Evolutionary conservation across 192 early-diverging fungal species (phyloP).

Genomic region (Obelidium mucronatum): DNA sequence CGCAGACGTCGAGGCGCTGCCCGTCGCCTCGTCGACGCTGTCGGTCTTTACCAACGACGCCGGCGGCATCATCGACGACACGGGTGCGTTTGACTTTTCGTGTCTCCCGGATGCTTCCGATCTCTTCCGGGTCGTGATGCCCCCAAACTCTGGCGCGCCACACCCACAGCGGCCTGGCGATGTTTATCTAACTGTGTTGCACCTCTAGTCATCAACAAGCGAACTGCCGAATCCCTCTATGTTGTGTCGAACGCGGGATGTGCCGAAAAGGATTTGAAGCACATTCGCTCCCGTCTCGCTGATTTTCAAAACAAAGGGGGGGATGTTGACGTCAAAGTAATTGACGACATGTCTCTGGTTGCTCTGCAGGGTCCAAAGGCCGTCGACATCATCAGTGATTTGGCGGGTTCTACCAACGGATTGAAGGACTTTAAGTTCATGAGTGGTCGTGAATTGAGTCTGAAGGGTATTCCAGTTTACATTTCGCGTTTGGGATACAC

Average conservation of each 20-base stretch:
- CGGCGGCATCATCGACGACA: constrained; percentile 98
- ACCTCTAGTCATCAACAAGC: constrained; percentile 89
- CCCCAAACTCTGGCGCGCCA: constrained; percentile 20
- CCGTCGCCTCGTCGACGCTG: constrained; percentile 80
- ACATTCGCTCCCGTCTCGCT: constrained; percentile 81
- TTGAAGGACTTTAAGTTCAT: constrained; percentile 89
- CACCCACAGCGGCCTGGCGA: no score
- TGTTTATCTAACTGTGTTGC: no score
- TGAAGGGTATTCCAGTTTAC: constrained; percentile 82
- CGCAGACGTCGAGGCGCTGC: constrained; percentile 83
- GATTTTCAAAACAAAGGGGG: constrained; percentile 88
- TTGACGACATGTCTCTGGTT: constrained; percentile 86
- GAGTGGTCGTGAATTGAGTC: constrained; percentile 74
- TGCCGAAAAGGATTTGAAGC: constrained; percentile 94
- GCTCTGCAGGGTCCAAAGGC: constrained; percentile 94
- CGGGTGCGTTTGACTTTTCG: constrained; percentile 36
- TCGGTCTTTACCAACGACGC: constrained; percentile 95
- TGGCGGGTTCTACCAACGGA: constrained; percentile 57
- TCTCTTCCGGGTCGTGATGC: not conserved
- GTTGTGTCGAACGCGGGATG: constrained; percentile 97
- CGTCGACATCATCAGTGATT: constrained; percentile 67
- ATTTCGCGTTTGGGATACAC: constrained; percentile 98
- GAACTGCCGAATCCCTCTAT: constrained; percentile 74
- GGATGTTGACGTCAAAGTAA: constrained; percentile 84
- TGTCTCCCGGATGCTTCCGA: constrained; percentile 15